phyloP scores from a whole-genome alignment of 805 yeast genomes.

The Vanderwaltozyma polyspora region DNA sequence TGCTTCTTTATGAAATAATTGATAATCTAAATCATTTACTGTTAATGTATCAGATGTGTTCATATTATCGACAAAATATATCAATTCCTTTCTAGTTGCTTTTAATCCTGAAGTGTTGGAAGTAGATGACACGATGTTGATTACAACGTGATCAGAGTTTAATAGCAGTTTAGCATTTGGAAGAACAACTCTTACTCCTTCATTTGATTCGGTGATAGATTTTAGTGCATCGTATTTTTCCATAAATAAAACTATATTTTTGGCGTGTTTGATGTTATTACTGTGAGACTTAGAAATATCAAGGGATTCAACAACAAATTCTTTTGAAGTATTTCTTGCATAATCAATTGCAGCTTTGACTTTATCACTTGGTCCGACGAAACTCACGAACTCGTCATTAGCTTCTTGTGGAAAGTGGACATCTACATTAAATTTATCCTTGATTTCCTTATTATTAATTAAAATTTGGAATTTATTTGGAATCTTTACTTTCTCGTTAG shows the following conservation, averaged over 20 bases:
- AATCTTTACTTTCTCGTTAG: constrained; percentile 45
- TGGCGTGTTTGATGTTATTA: constrained; percentile 66
- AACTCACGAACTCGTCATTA: constrained; percentile 40
- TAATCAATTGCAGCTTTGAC: constrained; percentile 50
- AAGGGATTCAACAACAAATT: constrained; percentile 50
- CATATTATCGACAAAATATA: constrained; percentile 58
- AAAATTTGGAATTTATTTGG: constrained; percentile 63
- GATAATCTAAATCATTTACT: constrained; percentile 53
- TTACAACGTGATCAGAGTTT: constrained; percentile 36
- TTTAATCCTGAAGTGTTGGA: constrained; percentile 41
- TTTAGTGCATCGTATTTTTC: constrained; percentile 38
- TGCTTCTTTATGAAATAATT: constrained; percentile 21
- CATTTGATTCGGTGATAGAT: constrained; percentile 28
- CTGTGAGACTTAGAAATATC: constrained; percentile 87
- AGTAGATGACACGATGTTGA: constrained; percentile 49
- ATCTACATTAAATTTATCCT: constrained; percentile 43
- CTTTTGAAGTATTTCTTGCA: constrained; percentile 50
- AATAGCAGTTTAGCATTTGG: constrained; percentile 39
- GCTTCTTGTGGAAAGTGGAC: constrained; percentile 40
- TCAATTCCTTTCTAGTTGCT: constrained; percentile 58
- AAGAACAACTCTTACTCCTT: constrained; percentile 35
- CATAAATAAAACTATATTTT: constrained; percentile 59
- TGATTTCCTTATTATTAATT: constrained; percentile 44
- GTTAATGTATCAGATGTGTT: constrained; percentile 53
- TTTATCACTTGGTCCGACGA: constrained; percentile 50